Evolutionary conservation across 257 asterid genomes (phyloP).

Genomic region (Forsythia viridissima): DNA sequence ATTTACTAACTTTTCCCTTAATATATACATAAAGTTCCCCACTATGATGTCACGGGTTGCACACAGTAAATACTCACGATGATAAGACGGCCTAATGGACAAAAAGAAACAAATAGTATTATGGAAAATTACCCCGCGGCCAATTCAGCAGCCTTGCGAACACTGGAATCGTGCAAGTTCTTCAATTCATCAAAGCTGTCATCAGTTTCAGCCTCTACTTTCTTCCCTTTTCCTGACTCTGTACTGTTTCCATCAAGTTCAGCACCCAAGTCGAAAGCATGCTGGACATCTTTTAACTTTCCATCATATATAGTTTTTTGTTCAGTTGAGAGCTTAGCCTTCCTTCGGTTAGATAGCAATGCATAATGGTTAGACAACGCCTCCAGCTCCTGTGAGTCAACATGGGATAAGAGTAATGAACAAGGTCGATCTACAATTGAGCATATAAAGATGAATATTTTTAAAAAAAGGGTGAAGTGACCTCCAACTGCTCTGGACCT

Average conservation of each 20-base stretch:
- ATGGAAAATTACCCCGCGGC: slow-evolving; percentile 78
- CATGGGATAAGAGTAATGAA: slow-evolving; percentile 23
- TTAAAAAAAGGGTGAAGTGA: slow-evolving; percentile 25
- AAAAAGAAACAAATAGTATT: slow-evolving; percentile 13
- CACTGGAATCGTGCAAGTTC: slow-evolving; percentile 77
- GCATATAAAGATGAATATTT: slow-evolving; percentile 5
- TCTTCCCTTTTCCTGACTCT: slow-evolving; percentile 81
- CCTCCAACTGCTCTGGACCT: slow-evolving; percentile 99
- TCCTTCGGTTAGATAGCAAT: slow-evolving; percentile 74
- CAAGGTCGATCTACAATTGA: slow-evolving; percentile 16
- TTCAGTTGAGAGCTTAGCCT: slow-evolving; percentile 81
- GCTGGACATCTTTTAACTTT: slow-evolving; percentile 82
- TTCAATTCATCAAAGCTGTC: slow-evolving; percentile 59
- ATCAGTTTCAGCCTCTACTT: slow-evolving; percentile 61
- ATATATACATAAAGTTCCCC: neutral
- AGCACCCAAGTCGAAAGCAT: slow-evolving; percentile 62
- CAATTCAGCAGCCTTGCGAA: slow-evolving; percentile 93
- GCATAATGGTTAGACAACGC: slow-evolving; percentile 88
- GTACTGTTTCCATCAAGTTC: slow-evolving; percentile 57
- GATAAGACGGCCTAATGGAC: neutral
- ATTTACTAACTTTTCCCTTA: neutral
- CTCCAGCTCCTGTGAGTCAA: slow-evolving; percentile 77
- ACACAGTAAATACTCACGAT: neutral
- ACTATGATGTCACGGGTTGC: neutral
- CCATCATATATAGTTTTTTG: slow-evolving; percentile 78